Percentiles rank a stretch among this genome's conserved stretches.
Conservation (phyloP, 192 early-diverging fungal species). For the Coemansia sp. region DNA sequence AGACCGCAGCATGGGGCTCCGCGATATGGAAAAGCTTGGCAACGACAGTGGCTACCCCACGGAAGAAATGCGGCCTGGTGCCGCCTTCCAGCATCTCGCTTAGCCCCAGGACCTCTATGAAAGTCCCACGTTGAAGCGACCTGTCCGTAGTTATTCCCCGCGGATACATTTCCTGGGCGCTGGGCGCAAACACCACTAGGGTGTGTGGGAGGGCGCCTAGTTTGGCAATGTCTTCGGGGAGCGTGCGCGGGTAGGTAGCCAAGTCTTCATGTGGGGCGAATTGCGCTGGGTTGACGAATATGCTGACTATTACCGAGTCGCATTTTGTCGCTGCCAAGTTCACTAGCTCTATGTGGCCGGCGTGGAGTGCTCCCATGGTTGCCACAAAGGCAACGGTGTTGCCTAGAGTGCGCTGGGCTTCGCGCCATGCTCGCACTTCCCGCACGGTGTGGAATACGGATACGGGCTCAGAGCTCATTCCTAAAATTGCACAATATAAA, state of each 20-base stretch:
- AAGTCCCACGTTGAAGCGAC: conserved; percentile 75
- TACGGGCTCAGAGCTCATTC: neutral
- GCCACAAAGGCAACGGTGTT: conserved; percentile 88
- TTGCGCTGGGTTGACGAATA: conserved; percentile 99
- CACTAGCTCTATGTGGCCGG: conserved; percentile 79
- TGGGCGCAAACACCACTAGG: conserved; percentile 58
- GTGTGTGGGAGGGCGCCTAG: conserved; percentile 31
- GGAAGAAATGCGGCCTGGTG: conserved; percentile 92
- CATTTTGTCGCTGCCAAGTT: conserved; percentile 58
- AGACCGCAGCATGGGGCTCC: conserved; percentile 78
- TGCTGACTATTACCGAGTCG: conserved; percentile 73
- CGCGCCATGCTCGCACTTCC: conserved; percentile 72
- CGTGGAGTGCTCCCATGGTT: conserved; percentile 98
- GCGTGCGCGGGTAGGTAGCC: conserved; percentile 83
- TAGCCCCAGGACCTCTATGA: conserved; percentile 87
- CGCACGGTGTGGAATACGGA: conserved; percentile 69
- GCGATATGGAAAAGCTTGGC: conserved; percentile 90
- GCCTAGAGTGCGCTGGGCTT: conserved; percentile 50
- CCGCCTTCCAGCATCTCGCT: conserved; percentile 93
- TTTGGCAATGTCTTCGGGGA: conserved; percentile 70
- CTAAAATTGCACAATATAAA: neutral
- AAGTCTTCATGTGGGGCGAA: conserved; percentile 96
- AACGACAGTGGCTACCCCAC: conserved; percentile 95
- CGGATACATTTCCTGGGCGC: conserved; percentile 91
- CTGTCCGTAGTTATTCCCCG: conserved; percentile 82